Conservation (phyloP, 768 basidiomycete genomes). For the Phaffia australis region DNA sequence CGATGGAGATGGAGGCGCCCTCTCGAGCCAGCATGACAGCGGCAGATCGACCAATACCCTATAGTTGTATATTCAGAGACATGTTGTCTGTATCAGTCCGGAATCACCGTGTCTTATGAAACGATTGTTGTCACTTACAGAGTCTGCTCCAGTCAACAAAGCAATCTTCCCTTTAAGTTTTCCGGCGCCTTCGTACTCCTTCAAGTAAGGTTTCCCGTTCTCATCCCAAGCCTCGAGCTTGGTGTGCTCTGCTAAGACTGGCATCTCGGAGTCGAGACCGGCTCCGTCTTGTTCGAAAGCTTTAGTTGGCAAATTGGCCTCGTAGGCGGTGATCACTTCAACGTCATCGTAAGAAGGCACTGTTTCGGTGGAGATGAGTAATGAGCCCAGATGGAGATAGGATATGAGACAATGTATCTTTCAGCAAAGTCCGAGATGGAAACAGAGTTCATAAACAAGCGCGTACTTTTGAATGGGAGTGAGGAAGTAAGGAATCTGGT, state of each 20-base stretch:
- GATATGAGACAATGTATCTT: too few species aligned
- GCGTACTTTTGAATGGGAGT: too few species aligned
- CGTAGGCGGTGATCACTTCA: slow-evolving; percentile 22
- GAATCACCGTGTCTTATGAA: not conserved
- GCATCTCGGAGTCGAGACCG: slow-evolving; percentile 14
- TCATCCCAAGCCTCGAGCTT: slow-evolving; percentile 20
- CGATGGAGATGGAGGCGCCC: slow-evolving; percentile 40
- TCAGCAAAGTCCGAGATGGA: too few species aligned
- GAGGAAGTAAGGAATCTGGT: too few species aligned
- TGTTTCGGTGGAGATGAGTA: not conserved
- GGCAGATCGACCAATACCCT: slow-evolving; percentile 28
- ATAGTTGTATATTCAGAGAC: not conserved
- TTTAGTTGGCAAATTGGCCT: slow-evolving; percentile 12
- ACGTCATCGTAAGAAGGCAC: slow-evolving; percentile 24
- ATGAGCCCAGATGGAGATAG: too few species aligned
- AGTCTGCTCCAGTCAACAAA: slow-evolving; percentile 33
- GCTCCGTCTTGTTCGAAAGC: slow-evolving; percentile 17
- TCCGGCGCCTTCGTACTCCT: slow-evolving; percentile 46
- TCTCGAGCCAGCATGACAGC: slow-evolving; percentile 40
- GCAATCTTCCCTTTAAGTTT: slow-evolving; percentile 42
- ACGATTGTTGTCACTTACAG: not conserved
- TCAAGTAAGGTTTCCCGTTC: slow-evolving; percentile 17
- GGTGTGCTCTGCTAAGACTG: slow-evolving; percentile 13
- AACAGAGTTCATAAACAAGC: too few species aligned
- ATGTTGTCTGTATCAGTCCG: not conserved